Base-by-base conservation (phyloP, 31 red algal genomes). In the Porphyra umbilicalis region DNA sequence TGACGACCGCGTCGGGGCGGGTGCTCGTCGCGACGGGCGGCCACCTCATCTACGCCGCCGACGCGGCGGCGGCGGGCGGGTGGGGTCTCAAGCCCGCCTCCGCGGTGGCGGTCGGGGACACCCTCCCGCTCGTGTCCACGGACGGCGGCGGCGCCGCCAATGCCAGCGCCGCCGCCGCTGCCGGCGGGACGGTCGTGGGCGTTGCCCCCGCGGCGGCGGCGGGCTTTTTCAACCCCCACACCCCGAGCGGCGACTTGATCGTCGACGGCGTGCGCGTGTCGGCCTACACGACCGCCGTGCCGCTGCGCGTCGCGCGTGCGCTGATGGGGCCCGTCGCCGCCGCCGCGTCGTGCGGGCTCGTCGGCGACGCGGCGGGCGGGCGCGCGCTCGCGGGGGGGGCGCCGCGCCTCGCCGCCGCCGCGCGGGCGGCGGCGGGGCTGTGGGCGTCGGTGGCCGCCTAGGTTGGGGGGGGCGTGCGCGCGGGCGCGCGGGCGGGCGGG, bases 141-240 rank as follows among this genome's bases (percentile, higher is more conserved):
- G 20, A 78, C 5, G 74, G n/a, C n/a, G 33, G 15, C 77, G 92
- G 88, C 35, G 36, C 29, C 75, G 18, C 67, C 36, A 78, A 76
- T 35, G 36, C 42, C 31, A 90, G 86, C 83, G 40, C 36, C 16
- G 38, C 80, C 25, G 30, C 89, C 35, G 6, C 35, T 31, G 18
- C 87, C 38, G 92, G 88, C 13, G 92, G 85, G 34, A 34, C 75
- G 29, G 84, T 94, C 10, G 75, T 68, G 46, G 75, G 18, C 5
- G 75, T 85, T 2, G 11, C 29, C 8, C 39, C 8, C 18, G 76
- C 39, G 8, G 2, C 9, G 13, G 44, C 75, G 6, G 29, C 75
- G 34, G 83, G 83, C 34, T 35, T 85, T 20, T 85, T 79, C 83
- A 85, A 85, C 36, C 83, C 83, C 39, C 83, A 85, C 35, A 78